Conservation (phyloP, 148 eudicot genomes). For the Chenopodium quinoa region DNA sequence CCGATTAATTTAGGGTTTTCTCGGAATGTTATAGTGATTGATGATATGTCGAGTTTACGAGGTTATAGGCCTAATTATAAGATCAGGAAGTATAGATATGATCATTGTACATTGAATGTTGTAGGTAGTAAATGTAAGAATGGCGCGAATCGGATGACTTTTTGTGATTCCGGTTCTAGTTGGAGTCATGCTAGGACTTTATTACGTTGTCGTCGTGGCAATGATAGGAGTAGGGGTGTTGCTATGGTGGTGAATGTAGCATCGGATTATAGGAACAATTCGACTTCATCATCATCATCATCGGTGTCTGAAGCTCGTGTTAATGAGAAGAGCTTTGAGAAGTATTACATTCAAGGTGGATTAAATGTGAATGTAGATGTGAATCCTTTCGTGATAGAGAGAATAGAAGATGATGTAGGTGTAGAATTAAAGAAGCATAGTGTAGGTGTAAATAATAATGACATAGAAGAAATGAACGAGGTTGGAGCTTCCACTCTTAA, state of each 20-base stretch:
- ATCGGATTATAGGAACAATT: constrained; percentile 60
- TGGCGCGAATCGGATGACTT: constrained; percentile 45
- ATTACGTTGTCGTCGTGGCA: constrained; percentile 25
- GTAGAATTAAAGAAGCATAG: constrained; percentile 20
- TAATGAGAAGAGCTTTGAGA: constrained; percentile 52
- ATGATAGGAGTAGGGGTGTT: constrained; percentile 28
- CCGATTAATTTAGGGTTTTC: constrained; percentile 45
- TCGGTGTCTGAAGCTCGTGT: constrained; percentile 42
- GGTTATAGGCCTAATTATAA: constrained; percentile 23
- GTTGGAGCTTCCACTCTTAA: constrained; percentile 21
- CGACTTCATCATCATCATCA: constrained; percentile 29
- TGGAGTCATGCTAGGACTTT: constrained; percentile 42
- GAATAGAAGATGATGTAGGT: constrained; percentile 32
- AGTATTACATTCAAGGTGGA: constrained; percentile 53
- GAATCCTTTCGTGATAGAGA: constrained; percentile 53
- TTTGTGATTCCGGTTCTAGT: constrained; percentile 52
- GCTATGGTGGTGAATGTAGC: constrained; percentile 45
- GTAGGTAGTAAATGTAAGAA: constrained; percentile 40
- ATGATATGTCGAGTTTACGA: constrained; percentile 44
- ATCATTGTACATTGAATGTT: constrained; percentile 28
- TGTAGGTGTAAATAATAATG: constrained; percentile 30
- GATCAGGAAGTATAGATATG: constrained; percentile 10
- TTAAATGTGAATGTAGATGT: constrained; percentile 33
- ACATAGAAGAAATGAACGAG: constrained; percentile 27
- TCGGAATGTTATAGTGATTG: constrained; percentile 15